Evolutionary conservation across 2,329 filamentous ascomycete species (phyloP).

Genomic region (Alternaria solani): DNA sequence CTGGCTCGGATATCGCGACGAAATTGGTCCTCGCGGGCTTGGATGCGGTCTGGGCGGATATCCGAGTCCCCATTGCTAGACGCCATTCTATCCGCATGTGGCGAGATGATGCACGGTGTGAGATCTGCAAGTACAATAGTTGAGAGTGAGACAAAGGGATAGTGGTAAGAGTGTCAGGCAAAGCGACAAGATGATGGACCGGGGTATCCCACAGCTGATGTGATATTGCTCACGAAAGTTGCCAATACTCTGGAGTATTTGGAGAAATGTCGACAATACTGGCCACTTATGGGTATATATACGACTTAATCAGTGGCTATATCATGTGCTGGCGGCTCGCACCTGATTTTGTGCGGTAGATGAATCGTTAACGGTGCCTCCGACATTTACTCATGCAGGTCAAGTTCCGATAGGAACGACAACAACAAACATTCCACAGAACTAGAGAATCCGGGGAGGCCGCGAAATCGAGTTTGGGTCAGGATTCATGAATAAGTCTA

Average conservation of each 20-base stretch:
- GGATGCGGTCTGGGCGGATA: slow-evolving; percentile 2
- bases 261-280: not conserved
- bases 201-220: not conserved
- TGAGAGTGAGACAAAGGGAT: not conserved
- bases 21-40: not conserved
- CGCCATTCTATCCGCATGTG: not conserved
- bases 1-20: not conserved
- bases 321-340: not conserved
- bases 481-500: not conserved
- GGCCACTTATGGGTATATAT: not conserved
- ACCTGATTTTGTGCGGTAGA: not conserved
- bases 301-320: not conserved
- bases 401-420: not conserved
- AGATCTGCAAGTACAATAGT: not conserved
- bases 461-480: not conserved
- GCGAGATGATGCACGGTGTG: not conserved
- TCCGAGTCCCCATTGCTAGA: not conserved
- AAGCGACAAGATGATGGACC: not conserved
- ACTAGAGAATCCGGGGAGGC: not conserved
- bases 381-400: not conserved
- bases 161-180: not conserved
- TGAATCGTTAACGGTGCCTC: not conserved
- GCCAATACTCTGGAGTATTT: not conserved
- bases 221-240: not conserved
- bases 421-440: not conserved